These are phyloP conservation scores for Kockiozyma suomiensis DNA, from an alignment of 805 yeast genomes.

Conservation along the genomic window DNA sequence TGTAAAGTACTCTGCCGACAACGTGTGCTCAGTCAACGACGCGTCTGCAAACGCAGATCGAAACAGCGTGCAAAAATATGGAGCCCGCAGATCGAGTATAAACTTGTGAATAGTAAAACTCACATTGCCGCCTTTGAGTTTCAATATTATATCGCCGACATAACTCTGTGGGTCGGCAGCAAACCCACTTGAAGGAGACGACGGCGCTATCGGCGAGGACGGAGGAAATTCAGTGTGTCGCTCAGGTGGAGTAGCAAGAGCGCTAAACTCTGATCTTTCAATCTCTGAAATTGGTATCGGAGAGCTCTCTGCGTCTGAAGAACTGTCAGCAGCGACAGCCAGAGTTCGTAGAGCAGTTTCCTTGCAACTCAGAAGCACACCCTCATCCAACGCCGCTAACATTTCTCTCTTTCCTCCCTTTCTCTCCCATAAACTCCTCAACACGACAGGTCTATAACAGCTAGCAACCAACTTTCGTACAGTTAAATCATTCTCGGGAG, in stretches of 20 bases:
- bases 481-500: constrained; percentile 26
- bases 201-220: not conserved
- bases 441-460: constrained; percentile 33
- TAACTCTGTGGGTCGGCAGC: not conserved
- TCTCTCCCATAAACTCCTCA: constrained; percentile 31
- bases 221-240: not conserved
- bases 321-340: not conserved
- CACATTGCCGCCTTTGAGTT: constrained; percentile 24
- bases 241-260: not conserved
- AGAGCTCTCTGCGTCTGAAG: not conserved
- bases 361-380: constrained; percentile 3
- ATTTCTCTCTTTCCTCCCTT: constrained; percentile 28
- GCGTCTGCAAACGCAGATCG: constrained; percentile 33
- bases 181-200: not conserved
- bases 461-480: constrained; percentile 32
- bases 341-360: not conserved
- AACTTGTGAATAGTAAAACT: constrained; percentile 29
- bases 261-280: not conserved
- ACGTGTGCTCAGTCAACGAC: constrained; percentile 16
- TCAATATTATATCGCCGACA: constrained; percentile 22
- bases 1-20: constrained; percentile 33
- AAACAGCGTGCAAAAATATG: constrained; percentile 32
- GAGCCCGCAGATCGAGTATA: constrained; percentile 29
- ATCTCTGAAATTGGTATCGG: not conserved
- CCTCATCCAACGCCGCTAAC: constrained; percentile 29